Evolutionary conservation across 2,329 filamentous ascomycete genomes (phyloP).

Genomic region (Nakataea oryzae): DNA sequence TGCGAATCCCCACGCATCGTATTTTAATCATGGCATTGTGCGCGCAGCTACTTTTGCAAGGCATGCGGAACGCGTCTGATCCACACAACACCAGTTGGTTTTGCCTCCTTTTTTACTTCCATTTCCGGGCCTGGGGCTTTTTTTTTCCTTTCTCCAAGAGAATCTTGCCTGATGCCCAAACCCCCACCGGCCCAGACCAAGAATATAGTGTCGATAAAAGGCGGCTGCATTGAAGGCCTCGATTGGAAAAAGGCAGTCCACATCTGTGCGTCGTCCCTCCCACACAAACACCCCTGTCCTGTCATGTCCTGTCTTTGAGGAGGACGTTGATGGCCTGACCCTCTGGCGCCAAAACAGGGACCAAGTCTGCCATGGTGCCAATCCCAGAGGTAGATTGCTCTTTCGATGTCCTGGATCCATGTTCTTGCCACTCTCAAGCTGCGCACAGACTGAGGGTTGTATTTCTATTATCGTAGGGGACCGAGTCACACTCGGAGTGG

Average conservation of each 20-base stretch:
- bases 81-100: conserved; percentile 45
- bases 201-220: conserved; percentile 54
- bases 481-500: conserved; percentile 44
- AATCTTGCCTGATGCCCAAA: neutral
- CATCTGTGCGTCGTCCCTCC: conserved; percentile 34
- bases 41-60: conserved; percentile 51
- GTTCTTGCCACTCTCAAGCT: too few species aligned
- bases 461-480: conserved; percentile 21
- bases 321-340: neutral
- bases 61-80: conserved; percentile 55
- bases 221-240: conserved; percentile 53
- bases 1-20: too few species aligned
- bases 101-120: neutral
- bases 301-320: too few species aligned
- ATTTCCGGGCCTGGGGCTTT: too few species aligned
- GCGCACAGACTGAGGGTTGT: neutral
- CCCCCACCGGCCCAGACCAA: conserved; percentile 29
- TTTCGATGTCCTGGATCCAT: neutral
- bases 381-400: conserved; percentile 42
- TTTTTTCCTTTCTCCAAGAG: neutral
- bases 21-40: neutral
- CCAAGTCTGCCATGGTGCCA: conserved; percentile 54
- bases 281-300: too few species aligned
- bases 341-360: conserved; percentile 19
- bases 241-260: conserved; percentile 52